Base-by-base conservation (phyloP, 1,139 yeast species). In the Blastobotrys proliferans region DNA sequence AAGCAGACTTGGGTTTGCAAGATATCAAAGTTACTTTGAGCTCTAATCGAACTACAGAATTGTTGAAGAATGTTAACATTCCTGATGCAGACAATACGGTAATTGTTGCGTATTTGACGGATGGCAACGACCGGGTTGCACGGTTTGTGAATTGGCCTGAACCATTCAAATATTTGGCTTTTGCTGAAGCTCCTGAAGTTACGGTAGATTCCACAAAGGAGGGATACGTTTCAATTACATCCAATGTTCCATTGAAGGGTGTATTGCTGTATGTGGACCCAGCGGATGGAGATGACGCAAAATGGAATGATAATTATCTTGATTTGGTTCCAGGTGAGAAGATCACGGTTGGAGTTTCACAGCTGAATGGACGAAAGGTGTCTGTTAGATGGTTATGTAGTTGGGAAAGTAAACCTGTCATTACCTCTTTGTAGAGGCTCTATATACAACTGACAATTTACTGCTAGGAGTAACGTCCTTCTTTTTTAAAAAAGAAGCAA, bases 1-100 rank as follows among this genome's bases (percentile, higher is more conserved):
- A 46, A 19, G 40, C 60, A 4, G 44, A 45, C 11, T 30, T 37
- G 18, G 16, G 10, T 4, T 14, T 11, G 11, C 11, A 51, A 3
- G 35, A 27, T 17, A 6, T n/a, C 33, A 29, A 47, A 2, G 64
- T 49, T n/a, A 14, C 43, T 2, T 46, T 68, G 16, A 39, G 34
- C 20, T 55, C 68, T n/a, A 68, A 68, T 45, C 60, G 52, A 44
- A 51, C 65, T 11, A 60, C 67, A 3, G 70, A 66, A 42, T 47
- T 64, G 19, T 47, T 64, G 19, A 27, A 21, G 8, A 38, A 28
- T 10, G 11, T 45, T 6, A n/a, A 14, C 10, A 38, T 47, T 24
- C 46, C 46, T 2, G 38, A 35, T 18, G n/a, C 25, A 11, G 36
- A 37, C 6, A 33, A 20, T 3, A 47, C 49, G 14, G 48, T 40